These are phyloP conservation scores for Tolypocladium inflatum DNA, from an alignment of 2,329 filamentous ascomycete genomes.

Conservation along the genomic window DNA sequence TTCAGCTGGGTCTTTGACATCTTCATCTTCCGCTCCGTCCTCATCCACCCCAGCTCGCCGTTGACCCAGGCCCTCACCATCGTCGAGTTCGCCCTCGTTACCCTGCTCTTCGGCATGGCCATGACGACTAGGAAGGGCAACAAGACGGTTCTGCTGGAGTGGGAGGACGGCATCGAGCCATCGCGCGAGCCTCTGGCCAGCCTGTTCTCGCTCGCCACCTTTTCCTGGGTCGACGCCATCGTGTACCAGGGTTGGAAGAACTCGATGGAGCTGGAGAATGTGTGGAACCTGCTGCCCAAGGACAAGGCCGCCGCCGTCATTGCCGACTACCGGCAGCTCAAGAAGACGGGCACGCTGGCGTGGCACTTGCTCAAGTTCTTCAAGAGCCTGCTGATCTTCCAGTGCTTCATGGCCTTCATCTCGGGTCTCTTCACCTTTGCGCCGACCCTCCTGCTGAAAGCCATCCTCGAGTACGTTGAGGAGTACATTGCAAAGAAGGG, in stretches of 20 bases:
- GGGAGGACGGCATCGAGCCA: constrained; percentile 80
- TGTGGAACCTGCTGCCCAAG: constrained; percentile 84
- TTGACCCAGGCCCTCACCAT: constrained; percentile 57
- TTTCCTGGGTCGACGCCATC: constrained; percentile 83
- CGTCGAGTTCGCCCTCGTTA: constrained; percentile 64
- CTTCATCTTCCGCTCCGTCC: constrained; percentile 71
- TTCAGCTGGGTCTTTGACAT: constrained; percentile 71
- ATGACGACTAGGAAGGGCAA: constrained; percentile 85
- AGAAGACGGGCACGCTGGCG: constrained; percentile 70
- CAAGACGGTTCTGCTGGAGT: constrained; percentile 77
- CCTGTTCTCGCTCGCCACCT: constrained; percentile 77
- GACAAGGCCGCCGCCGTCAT: constrained; percentile 82
- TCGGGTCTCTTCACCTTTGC: constrained; percentile 81
- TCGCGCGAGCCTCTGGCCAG: constrained; percentile 82
- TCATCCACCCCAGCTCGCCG: constrained; percentile 65
- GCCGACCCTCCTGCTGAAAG: constrained; percentile 81
- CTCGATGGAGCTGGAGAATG: constrained; percentile 70
- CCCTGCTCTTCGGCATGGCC: constrained; percentile 65
- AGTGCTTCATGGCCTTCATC: constrained; percentile 71
- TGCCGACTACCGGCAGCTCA: constrained; percentile 72
- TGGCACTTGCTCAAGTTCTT: constrained; percentile 82
- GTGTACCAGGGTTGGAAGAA: constrained; percentile 84
- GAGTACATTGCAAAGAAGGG: constrained; percentile 29
- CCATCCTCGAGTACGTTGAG: constrained; percentile 92
- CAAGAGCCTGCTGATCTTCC: constrained; percentile 62